Percentiles rank a stretch among this genome's conserved stretches.
These are phyloP conservation scores for Neurospora tetraspora DNA, from an alignment of 495 filamentous ascomycete genomes.

Conservation along the genomic window DNA sequence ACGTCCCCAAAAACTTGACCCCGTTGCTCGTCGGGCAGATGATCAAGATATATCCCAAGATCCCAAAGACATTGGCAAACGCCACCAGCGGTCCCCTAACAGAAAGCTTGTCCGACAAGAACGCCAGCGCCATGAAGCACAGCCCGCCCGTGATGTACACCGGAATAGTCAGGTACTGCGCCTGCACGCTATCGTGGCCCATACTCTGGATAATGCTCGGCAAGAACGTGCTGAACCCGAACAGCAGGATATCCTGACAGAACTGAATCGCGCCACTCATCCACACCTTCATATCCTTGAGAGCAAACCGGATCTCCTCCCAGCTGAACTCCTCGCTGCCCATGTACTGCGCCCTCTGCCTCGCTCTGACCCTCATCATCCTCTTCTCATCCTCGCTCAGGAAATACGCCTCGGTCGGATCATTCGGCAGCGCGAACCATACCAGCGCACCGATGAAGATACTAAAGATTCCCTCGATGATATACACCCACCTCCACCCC, in stretches of 20 bases:
- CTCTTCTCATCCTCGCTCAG: slow-evolving; percentile 39
- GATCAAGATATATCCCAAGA: slow-evolving; percentile 44
- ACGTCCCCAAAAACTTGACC: slow-evolving; percentile 48
- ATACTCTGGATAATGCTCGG: slow-evolving; percentile 45
- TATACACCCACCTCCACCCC: slow-evolving; percentile 74
- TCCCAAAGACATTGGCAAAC: slow-evolving; percentile 33
- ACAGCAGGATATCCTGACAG: slow-evolving; percentile 42
- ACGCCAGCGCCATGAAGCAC: slow-evolving; percentile 31
- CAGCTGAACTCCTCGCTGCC: slow-evolving; percentile 40
- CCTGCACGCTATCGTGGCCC: slow-evolving; percentile 38
- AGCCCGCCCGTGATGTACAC: slow-evolving; percentile 29
- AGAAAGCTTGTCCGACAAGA: slow-evolving; percentile 28
- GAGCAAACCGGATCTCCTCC: slow-evolving; percentile 37
- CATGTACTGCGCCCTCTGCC: slow-evolving; percentile 28
- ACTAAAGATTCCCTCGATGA: slow-evolving; percentile 63
- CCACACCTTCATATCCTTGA: slow-evolving; percentile 27
- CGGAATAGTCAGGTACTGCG: slow-evolving; percentile 32
- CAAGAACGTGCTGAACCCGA: slow-evolving; percentile 51
- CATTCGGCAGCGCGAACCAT: slow-evolving; percentile 50
- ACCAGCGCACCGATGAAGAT: slow-evolving; percentile 49
- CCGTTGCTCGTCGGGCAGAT: slow-evolving; percentile 19
- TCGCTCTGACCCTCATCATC: slow-evolving; percentile 38
- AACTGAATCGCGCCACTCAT: slow-evolving; percentile 40
- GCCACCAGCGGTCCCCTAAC: slow-evolving; percentile 29
- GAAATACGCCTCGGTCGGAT: slow-evolving; percentile 37